Conservation (phyloP, 208 protist genomes). For the Acanthamoeba sp. region DNA sequence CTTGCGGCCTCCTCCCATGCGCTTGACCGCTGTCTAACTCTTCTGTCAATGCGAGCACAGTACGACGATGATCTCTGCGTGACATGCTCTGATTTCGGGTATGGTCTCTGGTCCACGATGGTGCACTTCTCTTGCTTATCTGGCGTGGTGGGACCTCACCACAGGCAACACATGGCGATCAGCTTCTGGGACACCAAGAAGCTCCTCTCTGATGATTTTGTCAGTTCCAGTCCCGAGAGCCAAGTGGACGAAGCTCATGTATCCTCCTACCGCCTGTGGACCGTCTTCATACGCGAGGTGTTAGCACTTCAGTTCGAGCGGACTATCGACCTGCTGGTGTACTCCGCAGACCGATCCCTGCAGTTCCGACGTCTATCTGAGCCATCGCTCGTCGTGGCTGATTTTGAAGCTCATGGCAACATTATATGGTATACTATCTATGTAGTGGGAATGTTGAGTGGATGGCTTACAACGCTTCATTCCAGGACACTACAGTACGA, state of each 20-base stretch:
- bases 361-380: not conserved
- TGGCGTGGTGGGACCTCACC: too few relatives aligned
- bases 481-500: slow-evolving; percentile 9
- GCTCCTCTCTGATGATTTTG: slow-evolving; percentile 1
- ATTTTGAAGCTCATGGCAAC: not conserved
- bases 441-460: not conserved
- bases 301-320: slow-evolving; percentile 27
- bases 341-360: not conserved
- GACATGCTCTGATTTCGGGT: slow-evolving; percentile 54
- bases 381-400: not conserved
- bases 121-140: too few relatives aligned
- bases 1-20: too few relatives aligned
- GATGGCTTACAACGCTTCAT: not conserved
- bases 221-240: not conserved
- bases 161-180: not conserved
- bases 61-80: slow-evolving; percentile 36
- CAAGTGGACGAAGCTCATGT: not conserved
- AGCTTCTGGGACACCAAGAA: not conserved
- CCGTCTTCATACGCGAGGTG: not conserved
- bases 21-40: not conserved
- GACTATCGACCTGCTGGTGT: not conserved
- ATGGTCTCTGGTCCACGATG: not conserved
- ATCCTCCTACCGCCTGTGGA: not conserved
- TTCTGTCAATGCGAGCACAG: not conserved
- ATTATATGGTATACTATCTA: not conserved